Conservation (phyloP, 106 monocot species). For the Dioscorea alata region DNA sequence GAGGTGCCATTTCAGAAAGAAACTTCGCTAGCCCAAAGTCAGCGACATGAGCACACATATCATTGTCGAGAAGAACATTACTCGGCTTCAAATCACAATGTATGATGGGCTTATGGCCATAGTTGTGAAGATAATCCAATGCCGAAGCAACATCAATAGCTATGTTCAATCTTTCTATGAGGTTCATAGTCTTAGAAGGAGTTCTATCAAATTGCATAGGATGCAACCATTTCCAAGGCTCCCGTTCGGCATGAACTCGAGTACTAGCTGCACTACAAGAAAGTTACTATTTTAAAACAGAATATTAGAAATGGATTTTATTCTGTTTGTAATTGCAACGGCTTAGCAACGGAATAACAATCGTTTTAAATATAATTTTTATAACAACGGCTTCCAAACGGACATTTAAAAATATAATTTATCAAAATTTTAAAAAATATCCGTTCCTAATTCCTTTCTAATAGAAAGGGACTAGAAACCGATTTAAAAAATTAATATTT, state of each 20-base stretch:
- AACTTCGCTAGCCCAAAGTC: slow-evolving; percentile 20
- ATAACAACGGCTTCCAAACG: too few species aligned
- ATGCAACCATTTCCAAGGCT: slow-evolving; percentile 14
- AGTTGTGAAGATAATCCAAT: slow-evolving; percentile 14
- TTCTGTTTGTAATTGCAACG: too few species aligned
- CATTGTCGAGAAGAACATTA: slow-evolving; percentile 11
- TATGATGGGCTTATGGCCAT: slow-evolving; percentile 2
- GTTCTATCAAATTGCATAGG: background rate
- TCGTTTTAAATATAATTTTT: too few species aligned
- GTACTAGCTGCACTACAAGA: too few species aligned
- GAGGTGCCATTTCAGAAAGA: background rate
- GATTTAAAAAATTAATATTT: too few species aligned
- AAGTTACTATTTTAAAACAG: too few species aligned
- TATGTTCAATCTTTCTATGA: slow-evolving; percentile 12
- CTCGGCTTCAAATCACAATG: slow-evolving; percentile 20
- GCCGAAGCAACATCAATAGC: slow-evolving; percentile 15
- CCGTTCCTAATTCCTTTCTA: too few species aligned
- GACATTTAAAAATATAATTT: too few species aligned
- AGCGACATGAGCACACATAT: slow-evolving; percentile 8
- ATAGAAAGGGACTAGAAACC: too few species aligned
- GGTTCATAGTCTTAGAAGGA: background rate
- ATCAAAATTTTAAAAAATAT: too few species aligned
- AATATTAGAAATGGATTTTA: too few species aligned
- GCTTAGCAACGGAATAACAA: too few species aligned
- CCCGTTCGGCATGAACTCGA: slow-evolving; percentile 11